Evolutionary conservation across 2,329 filamentous ascomycete genomes (phyloP).

Genomic region (Ceratocystis cacaofunesta): DNA sequence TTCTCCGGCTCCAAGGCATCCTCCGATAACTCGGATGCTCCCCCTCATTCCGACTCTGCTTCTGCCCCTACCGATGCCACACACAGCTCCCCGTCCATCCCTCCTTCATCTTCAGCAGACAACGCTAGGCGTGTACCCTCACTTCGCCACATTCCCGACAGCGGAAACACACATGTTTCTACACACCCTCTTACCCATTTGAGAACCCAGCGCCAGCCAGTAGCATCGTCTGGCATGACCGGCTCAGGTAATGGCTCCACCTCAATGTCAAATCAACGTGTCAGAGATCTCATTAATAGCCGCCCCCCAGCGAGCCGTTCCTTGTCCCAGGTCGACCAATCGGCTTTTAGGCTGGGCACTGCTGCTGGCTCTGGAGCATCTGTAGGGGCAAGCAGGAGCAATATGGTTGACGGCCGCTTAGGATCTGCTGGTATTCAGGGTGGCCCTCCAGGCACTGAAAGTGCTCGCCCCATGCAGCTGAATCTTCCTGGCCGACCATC

Average conservation of each 20-base stretch:
- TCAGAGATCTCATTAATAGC: conserved; percentile 9
- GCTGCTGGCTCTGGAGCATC: background rate
- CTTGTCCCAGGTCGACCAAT: background rate
- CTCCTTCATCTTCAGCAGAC: background rate
- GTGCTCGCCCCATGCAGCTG: background rate
- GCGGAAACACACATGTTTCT: background rate
- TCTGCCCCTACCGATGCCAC: background rate
- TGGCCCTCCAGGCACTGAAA: background rate
- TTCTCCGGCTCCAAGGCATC: conserved; percentile 8
- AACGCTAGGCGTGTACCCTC: conserved; percentile 9
- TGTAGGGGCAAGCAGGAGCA: background rate
- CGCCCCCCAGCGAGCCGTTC: background rate
- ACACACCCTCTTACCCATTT: conserved; percentile 7
- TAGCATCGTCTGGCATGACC: background rate
- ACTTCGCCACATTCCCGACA: conserved; percentile 10
- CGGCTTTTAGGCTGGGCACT: background rate
- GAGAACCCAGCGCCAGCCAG: conserved; percentile 10
- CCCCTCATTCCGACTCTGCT: background rate
- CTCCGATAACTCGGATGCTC: background rate
- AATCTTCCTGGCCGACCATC: conserved; percentile 1
- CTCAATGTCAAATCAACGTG: background rate
- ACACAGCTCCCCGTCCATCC: background rate
- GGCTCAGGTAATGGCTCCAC: background rate
- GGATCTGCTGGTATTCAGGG: background rate
- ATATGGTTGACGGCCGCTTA: background rate